A percentile compares a stretch with the other conserved stretches of the same genome.
Evolutionary conservation across 2,329 filamentous ascomycete species (phyloP).

Genomic region (Laburnicola sp.): DNA sequence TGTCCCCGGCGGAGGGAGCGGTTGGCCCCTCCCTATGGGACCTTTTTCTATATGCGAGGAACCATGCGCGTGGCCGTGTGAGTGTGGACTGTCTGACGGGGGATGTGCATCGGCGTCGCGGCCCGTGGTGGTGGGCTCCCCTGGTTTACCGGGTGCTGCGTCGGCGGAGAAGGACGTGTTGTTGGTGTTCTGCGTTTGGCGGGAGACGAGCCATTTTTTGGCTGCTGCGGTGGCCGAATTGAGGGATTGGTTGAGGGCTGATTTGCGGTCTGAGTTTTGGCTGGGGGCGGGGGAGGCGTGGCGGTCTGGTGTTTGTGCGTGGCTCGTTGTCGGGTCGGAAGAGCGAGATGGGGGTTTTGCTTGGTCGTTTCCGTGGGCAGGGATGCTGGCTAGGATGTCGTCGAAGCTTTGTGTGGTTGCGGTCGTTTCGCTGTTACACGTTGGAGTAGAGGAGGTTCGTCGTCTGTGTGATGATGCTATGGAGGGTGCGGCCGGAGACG

Average conservation of each 20-base stretch:
- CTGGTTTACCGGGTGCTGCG: too few species aligned
- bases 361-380: not conserved
- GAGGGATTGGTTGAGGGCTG: conserved; percentile 41
- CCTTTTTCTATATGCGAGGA: not conserved
- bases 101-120: too few species aligned
- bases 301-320: not conserved
- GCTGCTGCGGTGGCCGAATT: conserved; percentile 59
- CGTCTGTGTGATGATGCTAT: conserved; percentile 45
- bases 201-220: conserved; percentile 62
- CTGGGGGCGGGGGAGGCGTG: not conserved
- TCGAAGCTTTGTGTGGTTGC: not conserved
- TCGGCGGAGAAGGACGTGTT: not conserved
- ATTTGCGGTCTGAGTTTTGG: conserved; percentile 11
- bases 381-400: not conserved
- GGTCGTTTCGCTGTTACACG: not conserved
- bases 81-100: not conserved
- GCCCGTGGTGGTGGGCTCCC: too few species aligned
- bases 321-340: not conserved
- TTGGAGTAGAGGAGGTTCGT: not conserved
- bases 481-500: conserved; percentile 56
- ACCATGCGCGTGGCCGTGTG: not conserved
- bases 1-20: conserved; percentile 53
- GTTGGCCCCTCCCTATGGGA: conserved; percentile 1
- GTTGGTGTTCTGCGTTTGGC: conserved; percentile 35
- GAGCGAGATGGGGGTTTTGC: not conserved